phyloP scores from a whole-genome alignment of 202 grass and related monocot genomes.

The Panicum virgatum region DNA sequence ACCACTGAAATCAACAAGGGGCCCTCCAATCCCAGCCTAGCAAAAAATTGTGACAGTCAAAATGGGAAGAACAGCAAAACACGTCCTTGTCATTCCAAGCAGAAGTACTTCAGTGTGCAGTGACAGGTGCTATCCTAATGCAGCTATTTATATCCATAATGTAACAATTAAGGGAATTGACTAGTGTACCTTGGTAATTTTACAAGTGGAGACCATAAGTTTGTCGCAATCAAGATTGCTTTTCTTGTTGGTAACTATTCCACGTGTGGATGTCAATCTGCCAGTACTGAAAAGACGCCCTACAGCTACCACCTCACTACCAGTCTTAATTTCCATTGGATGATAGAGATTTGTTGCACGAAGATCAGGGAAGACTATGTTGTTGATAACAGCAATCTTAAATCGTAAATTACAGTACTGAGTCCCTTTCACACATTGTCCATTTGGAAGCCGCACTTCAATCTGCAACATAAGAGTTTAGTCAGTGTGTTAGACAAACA shows the following conservation, averaged over 20 bases:
- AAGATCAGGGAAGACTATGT: neutral
- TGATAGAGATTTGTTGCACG: neutral
- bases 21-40: conserved; percentile 30
- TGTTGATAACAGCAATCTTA: conserved; percentile 37
- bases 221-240: conserved; percentile 5
- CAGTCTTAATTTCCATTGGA: neutral
- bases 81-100: neutral
- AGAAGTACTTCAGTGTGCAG: neutral
- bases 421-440: neutral
- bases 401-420: conserved; percentile 14
- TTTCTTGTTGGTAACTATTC: neutral
- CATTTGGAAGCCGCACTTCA: conserved; percentile 26
- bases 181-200: conserved; percentile 32
- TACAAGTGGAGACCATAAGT: conserved; percentile 36
- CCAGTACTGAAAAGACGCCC: conserved; percentile 11
- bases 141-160: neutral
- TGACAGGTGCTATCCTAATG: neutral
- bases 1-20: conserved; percentile 32
- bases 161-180: neutral
- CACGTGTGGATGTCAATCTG: conserved; percentile 24
- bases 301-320: conserved; percentile 29
- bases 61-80: neutral
- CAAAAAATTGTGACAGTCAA: neutral
- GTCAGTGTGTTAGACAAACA: conserved; percentile 6
- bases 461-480: conserved; percentile 16